These are phyloP conservation scores for Sanghuangporus baumii DNA, from an alignment of 1,284 basidiomycete species.

Conservation along the genomic window DNA sequence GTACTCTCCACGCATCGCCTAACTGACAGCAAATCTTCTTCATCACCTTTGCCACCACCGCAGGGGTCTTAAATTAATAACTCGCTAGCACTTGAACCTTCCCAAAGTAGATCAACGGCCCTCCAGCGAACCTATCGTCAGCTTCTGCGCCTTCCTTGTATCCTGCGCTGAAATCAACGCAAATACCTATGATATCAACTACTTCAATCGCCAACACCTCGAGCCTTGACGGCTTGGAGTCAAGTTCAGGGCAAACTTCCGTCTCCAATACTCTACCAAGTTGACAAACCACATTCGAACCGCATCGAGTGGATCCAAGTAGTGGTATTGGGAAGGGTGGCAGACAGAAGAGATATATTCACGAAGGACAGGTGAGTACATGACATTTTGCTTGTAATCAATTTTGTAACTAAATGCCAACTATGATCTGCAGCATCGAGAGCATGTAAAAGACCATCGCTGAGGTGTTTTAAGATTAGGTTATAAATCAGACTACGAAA, in stretches of 20 bases:
- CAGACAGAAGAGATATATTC: slow-evolving; percentile 11
- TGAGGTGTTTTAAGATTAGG: slow-evolving; percentile 29
- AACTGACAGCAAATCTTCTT: not conserved
- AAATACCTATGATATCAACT: not conserved
- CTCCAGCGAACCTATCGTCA: slow-evolving; percentile 14
- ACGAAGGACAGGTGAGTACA: slow-evolving; percentile 5
- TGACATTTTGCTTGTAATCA: too few relatives aligned
- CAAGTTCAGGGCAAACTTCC: not conserved
- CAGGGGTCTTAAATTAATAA: not conserved
- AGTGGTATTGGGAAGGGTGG: slow-evolving; percentile 11
- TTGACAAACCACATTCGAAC: not conserved
- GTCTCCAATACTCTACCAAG: not conserved
- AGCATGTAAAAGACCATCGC: not conserved
- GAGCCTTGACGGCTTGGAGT: not conserved
- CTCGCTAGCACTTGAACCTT: not conserved
- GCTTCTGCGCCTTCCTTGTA: slow-evolving; percentile 1
- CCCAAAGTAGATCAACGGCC: not conserved
- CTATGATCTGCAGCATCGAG: slow-evolving; percentile 11
- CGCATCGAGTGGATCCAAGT: not conserved
- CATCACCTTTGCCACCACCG: not conserved
- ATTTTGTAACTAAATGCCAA: not conserved
- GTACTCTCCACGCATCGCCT: not conserved
- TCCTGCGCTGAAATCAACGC: not conserved
- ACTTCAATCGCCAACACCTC: not conserved
- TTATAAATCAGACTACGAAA: slow-evolving; percentile 44